Base-by-base conservation (phyloP, 1,284 basidiomycete genomes). In the Coniophora puteana region DNA sequence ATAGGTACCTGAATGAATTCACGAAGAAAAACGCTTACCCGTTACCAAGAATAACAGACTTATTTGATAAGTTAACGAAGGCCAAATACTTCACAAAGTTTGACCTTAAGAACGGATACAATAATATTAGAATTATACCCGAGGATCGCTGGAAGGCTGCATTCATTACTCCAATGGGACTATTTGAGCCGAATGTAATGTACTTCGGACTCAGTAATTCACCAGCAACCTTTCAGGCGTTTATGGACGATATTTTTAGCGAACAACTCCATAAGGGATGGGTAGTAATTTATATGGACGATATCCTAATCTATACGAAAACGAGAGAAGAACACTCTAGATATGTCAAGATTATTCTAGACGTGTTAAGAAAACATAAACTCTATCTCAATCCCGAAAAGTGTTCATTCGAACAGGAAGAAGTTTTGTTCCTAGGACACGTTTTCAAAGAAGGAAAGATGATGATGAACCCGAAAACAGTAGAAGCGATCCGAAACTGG, bases 291-390 rank as follows among this genome's bases (percentile, higher is more conserved):
- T 46, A 47, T 11, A 13, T 43, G 0, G 38, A 45, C 11, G 30
- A 46, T 10, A 46, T 48, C 4, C 21, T 49, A 0, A 46, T 48
- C 4, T 50, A 44, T 5, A 48, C 48, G 2, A 30, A 35, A n/a
- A 3, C 21, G 4, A 31, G 29, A 18, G 20, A 12, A n/a, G n/a
- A n/a, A n/a, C n/a, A n/a, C n/a, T n/a, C n/a, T n/a, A n/a, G n/a
- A n/a, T n/a, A 38, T 38, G 17, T 22, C 11, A 38, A 18, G 36
- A 38, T 38, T 11, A 18, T 38, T 1, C 3, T 18, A 2, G 25
- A 38, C 6, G 36, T 38, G 2, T 2, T 38, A 4, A 21, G 25
- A n/a, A 40, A n/a, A n/a, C n/a, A 40, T 23, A 20, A 40, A 14
- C 29, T 32, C 1, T 40, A 32, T 33, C 16, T 41, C 1, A 41